Percentiles rank a stretch among this genome's conserved stretches.
These are phyloP conservation scores for Protomyces pachydermus DNA, from an alignment of 1,139 yeast genomes.

Conservation along the genomic window DNA sequence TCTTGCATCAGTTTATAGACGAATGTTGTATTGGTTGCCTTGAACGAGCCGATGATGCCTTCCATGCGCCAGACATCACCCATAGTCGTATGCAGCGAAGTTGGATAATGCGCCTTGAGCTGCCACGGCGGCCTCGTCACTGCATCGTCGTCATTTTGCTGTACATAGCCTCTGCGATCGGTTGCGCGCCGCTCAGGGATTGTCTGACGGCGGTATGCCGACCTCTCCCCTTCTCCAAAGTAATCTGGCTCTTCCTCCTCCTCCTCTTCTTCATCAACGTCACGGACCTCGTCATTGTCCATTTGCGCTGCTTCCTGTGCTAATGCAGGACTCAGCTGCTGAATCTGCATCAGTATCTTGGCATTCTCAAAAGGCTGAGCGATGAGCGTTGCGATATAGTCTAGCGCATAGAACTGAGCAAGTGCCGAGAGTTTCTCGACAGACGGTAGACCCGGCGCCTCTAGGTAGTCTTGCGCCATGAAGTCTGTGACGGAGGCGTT, in stretches of 20 bases:
- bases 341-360: conserved; percentile 67
- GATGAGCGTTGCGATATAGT: conserved; percentile 35
- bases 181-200: conserved; percentile 15
- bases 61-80: conserved; percentile 65
- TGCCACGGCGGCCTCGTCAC: conserved; percentile 27
- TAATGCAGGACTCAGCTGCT: conserved; percentile 28
- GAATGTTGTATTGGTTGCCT: conserved; percentile 83
- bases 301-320: conserved; percentile 23
- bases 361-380: conserved; percentile 89
- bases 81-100: conserved; percentile 52
- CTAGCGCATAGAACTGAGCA: conserved; percentile 5
- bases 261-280: conserved; percentile 34
- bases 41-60: conserved; percentile 78
- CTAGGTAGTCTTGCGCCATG: conserved; percentile 17
- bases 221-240: conserved; percentile 1
- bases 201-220: neutral
- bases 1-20: conserved; percentile 68
- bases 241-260: conserved; percentile 47
- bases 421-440: conserved; percentile 6
- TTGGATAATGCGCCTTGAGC: conserved; percentile 5
- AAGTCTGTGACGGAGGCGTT: conserved; percentile 1
- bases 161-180: conserved; percentile 26
- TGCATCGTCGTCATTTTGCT: conserved; percentile 27
- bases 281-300: neutral
- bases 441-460: conserved; percentile 4